Conservation (phyloP, 2,329 filamentous ascomycete genomes). For the Mycosphaerella arachidis region DNA sequence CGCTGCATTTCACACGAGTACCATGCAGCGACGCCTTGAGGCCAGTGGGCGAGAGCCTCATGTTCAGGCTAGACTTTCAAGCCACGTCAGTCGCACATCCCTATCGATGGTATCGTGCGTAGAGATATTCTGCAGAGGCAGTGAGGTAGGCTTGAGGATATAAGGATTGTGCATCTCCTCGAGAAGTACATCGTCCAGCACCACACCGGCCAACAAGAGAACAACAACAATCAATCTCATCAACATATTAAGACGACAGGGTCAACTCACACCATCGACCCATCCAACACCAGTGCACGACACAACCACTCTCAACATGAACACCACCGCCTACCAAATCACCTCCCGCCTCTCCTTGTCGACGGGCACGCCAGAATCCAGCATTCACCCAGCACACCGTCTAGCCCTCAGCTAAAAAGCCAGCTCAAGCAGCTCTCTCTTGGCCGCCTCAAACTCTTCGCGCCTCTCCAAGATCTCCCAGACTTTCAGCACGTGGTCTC, state of each 20-base stretch:
- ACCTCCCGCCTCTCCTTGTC: not conserved
- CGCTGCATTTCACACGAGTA: not conserved
- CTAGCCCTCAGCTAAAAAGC: too few relatives aligned
- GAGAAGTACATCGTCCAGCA: not conserved
- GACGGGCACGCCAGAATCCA: not conserved
- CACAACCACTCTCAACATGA: not conserved
- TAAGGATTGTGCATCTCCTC: not conserved
- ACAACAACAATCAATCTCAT: not conserved
- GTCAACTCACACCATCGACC: not conserved
- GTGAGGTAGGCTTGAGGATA: not conserved
- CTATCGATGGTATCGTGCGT: not conserved
- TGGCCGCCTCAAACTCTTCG: not conserved
- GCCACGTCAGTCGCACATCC: not conserved
- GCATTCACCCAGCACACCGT: not conserved
- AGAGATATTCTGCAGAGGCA: not conserved
- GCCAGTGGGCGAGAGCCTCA: not conserved
- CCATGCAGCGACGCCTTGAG: not conserved
- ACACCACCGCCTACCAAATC: not conserved
- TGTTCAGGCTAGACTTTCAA: not conserved
- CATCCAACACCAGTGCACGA: not conserved
- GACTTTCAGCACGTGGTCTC: not conserved
- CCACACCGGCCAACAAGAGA: not conserved
- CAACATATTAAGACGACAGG: not conserved
- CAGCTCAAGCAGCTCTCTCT: not conserved
- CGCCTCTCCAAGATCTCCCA: not conserved